Evolutionary conservation across 306 rosid genomes (phyloP).

Genomic region (Cicer judaicum): DNA sequence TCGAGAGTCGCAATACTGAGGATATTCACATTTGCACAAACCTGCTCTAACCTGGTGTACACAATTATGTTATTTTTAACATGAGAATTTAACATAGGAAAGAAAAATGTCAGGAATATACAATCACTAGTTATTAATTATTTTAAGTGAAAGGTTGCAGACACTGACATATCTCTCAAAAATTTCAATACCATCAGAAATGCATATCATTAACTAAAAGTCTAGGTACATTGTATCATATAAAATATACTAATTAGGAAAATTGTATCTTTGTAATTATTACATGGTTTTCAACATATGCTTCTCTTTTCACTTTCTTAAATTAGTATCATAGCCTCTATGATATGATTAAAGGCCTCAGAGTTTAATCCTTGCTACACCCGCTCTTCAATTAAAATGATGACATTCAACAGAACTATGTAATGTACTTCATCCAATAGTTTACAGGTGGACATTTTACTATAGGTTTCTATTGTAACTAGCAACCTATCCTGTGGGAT

Average conservation of each 20-base stretch:
- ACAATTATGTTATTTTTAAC: conserved; percentile 4
- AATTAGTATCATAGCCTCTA: not conserved
- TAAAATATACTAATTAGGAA: conserved; percentile 18
- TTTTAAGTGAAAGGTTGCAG: not conserved
- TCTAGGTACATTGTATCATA: not conserved
- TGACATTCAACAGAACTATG: not conserved
- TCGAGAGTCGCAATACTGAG: conserved; percentile 72
- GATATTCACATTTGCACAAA: conserved; percentile 72
- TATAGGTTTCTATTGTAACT: no score
- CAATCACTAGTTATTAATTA: not conserved
- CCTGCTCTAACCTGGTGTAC: conserved; percentile 67
- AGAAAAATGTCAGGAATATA: conserved; percentile 16
- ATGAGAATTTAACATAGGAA: conserved; percentile 13
- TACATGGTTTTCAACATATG: not conserved
- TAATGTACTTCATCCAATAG: not conserved
- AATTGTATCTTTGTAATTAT: not conserved
- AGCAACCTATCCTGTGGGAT: no score
- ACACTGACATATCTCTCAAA: not conserved
- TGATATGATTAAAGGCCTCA: not conserved
- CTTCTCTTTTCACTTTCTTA: conserved; percentile 14
- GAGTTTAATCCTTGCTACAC: not conserved
- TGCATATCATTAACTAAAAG: not conserved
- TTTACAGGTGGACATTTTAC: not conserved
- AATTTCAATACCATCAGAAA: not conserved
- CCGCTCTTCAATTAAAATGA: not conserved